phyloP scores from a whole-genome alignment of 257 asterid genomes.

The Misopates orontium region DNA sequence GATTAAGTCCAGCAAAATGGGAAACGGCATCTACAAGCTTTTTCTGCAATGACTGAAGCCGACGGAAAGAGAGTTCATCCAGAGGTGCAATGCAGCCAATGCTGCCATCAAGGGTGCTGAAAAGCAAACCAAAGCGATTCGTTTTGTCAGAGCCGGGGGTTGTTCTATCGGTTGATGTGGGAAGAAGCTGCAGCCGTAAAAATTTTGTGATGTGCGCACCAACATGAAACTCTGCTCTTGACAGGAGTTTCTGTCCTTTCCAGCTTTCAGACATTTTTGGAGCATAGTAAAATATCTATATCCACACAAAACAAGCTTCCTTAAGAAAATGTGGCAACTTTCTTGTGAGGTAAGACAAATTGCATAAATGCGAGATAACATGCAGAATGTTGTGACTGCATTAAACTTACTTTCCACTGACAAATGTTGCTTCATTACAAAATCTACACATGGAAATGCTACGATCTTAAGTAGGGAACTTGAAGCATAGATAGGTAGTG shows the following conservation, averaged over 20 bases:
- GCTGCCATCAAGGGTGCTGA: slow-evolving; percentile 94
- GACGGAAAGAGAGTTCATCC: slow-evolving; percentile 91
- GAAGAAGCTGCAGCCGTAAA: slow-evolving; percentile 84
- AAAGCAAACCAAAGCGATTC: slow-evolving; percentile 83
- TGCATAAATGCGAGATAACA: background rate
- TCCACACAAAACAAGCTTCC: slow-evolving; percentile 21
- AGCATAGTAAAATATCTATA: slow-evolving; percentile 85
- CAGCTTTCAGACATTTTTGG: slow-evolving; percentile 93
- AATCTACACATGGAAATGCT: background rate
- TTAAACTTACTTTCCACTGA: background rate
- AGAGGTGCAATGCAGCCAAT: slow-evolving; percentile 95
- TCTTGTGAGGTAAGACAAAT: slow-evolving; percentile 1
- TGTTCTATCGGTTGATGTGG: slow-evolving; percentile 65
- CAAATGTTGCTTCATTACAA: background rate
- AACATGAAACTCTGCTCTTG: slow-evolving; percentile 94
- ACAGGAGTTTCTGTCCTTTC: slow-evolving; percentile 96
- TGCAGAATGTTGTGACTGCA: background rate
- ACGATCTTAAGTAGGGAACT: background rate
- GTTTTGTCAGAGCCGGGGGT: slow-evolving; percentile 83
- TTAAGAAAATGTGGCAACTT: slow-evolving; percentile 10
- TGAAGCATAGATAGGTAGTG: background rate
- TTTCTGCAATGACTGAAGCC: slow-evolving; percentile 93
- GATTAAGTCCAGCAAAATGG: slow-evolving; percentile 93
- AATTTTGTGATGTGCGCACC: slow-evolving; percentile 92
- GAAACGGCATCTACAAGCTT: slow-evolving; percentile 86